These are phyloP conservation scores for Kwoniella bestiolae DNA, from an alignment of 768 basidiomycete genomes.

Conservation along the genomic window DNA sequence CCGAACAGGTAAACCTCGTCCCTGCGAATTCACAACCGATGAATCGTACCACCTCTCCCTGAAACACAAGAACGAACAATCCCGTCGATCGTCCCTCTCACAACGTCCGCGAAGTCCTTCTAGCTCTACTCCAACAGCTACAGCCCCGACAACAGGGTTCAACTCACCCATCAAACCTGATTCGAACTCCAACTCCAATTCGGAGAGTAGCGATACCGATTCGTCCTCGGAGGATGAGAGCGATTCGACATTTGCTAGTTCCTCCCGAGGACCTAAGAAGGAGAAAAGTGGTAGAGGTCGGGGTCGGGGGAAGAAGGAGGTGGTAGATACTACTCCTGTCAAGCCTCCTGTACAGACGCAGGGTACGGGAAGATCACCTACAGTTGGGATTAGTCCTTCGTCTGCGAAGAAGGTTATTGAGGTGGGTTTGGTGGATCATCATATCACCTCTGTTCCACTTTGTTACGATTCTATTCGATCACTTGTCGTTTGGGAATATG, in stretches of 20 bases:
- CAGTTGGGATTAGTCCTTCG: background rate
- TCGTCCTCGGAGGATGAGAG: constrained; percentile 28
- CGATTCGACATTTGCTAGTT: constrained; percentile 26
- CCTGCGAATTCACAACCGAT: constrained; percentile 32
- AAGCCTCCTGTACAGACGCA: constrained; percentile 2
- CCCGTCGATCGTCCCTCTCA: background rate
- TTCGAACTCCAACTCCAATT: background rate
- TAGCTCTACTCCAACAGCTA: background rate
- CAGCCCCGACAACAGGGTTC: background rate
- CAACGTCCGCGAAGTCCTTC: background rate
- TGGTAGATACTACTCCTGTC: background rate
- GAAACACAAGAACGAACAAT: constrained; percentile 10
- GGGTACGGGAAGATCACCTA: background rate
- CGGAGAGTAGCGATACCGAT: constrained; percentile 6
- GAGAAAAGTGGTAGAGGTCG: constrained; percentile 13
- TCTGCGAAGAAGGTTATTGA: background rate
- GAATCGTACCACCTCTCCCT: constrained; percentile 16
- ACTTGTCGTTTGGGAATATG: too few relatives aligned
- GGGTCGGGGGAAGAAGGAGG: background rate
- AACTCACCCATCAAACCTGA: background rate
- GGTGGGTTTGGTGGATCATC: too few relatives aligned
- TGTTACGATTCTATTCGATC: too few relatives aligned
- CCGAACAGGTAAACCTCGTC: constrained; percentile 31
- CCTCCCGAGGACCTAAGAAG: background rate
- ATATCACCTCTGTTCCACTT: too few relatives aligned